Conservation (phyloP, 176 grass and related monocot genomes). For the Microstegium vimineum region DNA sequence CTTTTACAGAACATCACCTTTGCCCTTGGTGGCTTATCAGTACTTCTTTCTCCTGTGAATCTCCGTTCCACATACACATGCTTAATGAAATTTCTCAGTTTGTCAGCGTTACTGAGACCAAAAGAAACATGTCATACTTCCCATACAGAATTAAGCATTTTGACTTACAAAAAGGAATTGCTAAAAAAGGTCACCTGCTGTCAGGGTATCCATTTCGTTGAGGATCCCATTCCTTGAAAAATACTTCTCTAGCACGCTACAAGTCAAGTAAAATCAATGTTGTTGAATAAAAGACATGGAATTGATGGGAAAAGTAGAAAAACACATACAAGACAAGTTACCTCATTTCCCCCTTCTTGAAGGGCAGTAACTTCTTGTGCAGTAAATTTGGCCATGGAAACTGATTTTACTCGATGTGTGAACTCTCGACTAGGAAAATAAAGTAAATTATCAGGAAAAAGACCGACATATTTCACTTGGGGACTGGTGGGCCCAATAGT, state of each 20-base stretch:
- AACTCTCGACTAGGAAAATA: conserved; percentile 73
- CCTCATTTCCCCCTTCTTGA: conserved; percentile 97
- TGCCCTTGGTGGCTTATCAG: conserved; percentile 53
- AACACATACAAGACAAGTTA: conserved; percentile 14
- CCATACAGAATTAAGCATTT: conserved; percentile 12
- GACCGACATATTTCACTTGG: neutral
- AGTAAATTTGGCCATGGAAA: conserved; percentile 99
- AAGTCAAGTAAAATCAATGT: conserved; percentile 30
- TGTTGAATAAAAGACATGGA: conserved; percentile 18
- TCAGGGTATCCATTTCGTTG: conserved; percentile 78
- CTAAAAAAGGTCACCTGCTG: conserved; percentile 66
- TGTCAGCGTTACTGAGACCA: conserved; percentile 81
- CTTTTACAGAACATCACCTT: conserved; percentile 54
- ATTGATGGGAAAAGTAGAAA: conserved; percentile 19
- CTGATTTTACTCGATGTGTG: conserved; percentile 90
- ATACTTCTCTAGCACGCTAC: conserved; percentile 78
- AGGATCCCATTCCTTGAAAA: conserved; percentile 96
- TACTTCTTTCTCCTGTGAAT: conserved; percentile 70
- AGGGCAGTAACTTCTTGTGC: conserved; percentile 88
- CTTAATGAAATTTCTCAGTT: conserved; percentile 86
- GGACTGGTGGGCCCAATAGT: neutral
- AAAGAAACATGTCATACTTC: conserved; percentile 43
- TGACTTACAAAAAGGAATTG: conserved; percentile 1
- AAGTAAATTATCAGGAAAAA: conserved; percentile 1
- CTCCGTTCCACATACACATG: conserved; percentile 84